These are phyloP conservation scores for Diversispora eburnea DNA, from an alignment of 192 early-diverging fungal genomes.

Conservation along the genomic window DNA sequence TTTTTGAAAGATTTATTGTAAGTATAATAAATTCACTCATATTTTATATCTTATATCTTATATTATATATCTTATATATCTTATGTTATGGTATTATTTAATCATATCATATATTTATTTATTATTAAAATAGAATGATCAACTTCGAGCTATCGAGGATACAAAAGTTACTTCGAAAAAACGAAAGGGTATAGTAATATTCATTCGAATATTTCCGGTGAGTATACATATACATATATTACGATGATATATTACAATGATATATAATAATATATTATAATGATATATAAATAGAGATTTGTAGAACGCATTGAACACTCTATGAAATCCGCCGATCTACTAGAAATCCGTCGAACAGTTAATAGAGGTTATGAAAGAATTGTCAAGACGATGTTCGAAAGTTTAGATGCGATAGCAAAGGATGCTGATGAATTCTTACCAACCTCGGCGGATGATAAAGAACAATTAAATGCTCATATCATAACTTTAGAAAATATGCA, in stretches of 20 bases:
- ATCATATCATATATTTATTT: slow-evolving; percentile 15
- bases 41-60: not conserved
- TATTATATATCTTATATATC: not conserved
- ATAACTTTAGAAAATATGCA: slow-evolving; percentile 92
- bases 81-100: not conserved
- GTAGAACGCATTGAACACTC: slow-evolving; percentile 69
- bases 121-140: slow-evolving; percentile 62
- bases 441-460: slow-evolving; percentile 79
- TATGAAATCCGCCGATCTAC: slow-evolving; percentile 55
- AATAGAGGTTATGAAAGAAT: slow-evolving; percentile 79
- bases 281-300: slow-evolving; percentile 53
- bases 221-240: not conserved
- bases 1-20: slow-evolving; percentile 79
- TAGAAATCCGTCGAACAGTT: slow-evolving; percentile 66
- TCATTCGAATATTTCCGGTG: slow-evolving; percentile 86
- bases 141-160: slow-evolving; percentile 86
- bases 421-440: slow-evolving; percentile 52
- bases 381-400: slow-evolving; percentile 81
- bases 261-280: too few relatives aligned
- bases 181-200: slow-evolving; percentile 84
- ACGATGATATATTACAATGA: too few relatives aligned
- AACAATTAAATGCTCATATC: slow-evolving; percentile 88
- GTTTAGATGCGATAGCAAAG: slow-evolving; percentile 76
- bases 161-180: slow-evolving; percentile 85
- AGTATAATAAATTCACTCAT: slow-evolving; percentile 30